A percentile compares a stretch with the other conserved stretches of the same genome.
Conservation (phyloP, 2,329 filamentous ascomycete genomes). For the Periconia sp. region DNA sequence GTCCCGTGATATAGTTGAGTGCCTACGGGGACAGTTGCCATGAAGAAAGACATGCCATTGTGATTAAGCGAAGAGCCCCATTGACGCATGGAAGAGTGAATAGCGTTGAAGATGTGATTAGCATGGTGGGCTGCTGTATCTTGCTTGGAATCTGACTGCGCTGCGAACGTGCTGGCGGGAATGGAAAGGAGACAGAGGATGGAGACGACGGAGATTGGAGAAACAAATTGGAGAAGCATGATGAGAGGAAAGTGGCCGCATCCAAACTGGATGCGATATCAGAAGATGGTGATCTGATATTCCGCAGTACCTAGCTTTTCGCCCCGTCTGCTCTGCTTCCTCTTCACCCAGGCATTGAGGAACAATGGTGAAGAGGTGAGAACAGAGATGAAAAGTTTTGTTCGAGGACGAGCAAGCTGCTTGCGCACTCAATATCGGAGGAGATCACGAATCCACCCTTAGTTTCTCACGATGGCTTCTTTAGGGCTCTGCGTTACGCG, state of each 20-base stretch:
- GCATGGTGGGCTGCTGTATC: conserved; percentile 52
- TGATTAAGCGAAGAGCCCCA: conserved; percentile 76
- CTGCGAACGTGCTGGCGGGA: neutral
- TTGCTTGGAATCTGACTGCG: neutral
- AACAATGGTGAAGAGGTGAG: too few relatives aligned
- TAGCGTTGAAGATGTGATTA: conserved; percentile 72
- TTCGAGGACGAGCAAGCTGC: too few relatives aligned
- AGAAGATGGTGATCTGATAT: too few relatives aligned
- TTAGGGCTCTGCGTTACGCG: conserved; percentile 14
- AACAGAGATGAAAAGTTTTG: too few relatives aligned
- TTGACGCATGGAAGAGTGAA: conserved; percentile 75
- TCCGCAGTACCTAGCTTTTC: too few relatives aligned
- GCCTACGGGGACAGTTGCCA: conserved; percentile 68
- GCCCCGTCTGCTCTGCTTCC: too few relatives aligned
- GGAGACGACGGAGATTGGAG: neutral
- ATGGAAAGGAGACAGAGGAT: neutral
- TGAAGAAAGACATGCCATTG: conserved; percentile 76
- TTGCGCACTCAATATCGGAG: too few relatives aligned
- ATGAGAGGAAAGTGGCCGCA: too few relatives aligned
- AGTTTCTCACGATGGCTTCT: conserved; percentile 16
- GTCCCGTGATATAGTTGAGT: conserved; percentile 73
- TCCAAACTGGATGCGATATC: too few relatives aligned
- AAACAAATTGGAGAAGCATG: too few relatives aligned
- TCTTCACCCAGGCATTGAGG: too few relatives aligned
- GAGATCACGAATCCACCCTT: neutral